Percentiles rank a stretch among this genome's conserved stretches.
These are phyloP conservation scores for Aspergillus sojae DNA, from an alignment of 2,329 filamentous ascomycete species.

Conservation along the genomic window DNA sequence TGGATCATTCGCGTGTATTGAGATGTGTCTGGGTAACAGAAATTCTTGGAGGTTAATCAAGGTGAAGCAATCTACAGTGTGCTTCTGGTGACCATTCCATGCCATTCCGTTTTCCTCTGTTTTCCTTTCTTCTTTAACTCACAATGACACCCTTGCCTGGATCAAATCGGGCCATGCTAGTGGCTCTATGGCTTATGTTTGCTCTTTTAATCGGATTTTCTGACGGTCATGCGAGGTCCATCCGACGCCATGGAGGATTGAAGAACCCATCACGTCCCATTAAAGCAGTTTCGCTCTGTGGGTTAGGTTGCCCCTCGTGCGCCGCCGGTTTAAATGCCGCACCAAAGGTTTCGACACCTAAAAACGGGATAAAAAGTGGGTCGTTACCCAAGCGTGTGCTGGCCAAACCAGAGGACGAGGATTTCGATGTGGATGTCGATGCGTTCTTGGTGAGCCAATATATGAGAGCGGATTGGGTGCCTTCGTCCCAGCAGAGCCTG, in stretches of 20 bases:
- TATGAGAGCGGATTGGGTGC: neutral
- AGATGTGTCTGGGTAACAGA: no score
- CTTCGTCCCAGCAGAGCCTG: neutral
- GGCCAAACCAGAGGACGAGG: neutral
- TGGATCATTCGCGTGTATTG: no score
- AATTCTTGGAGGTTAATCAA: neutral
- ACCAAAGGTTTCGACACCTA: neutral
- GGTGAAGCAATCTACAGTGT: neutral
- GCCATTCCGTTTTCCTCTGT: neutral
- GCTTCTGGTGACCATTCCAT: neutral
- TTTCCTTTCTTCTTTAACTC: neutral
- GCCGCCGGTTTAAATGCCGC: neutral
- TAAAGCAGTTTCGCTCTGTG: neutral
- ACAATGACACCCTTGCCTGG: neutral
- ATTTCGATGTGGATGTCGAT: neutral
- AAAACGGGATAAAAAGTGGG: neutral
- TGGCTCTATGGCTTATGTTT: neutral
- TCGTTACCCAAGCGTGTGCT: neutral
- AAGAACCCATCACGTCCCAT: neutral
- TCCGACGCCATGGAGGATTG: neutral
- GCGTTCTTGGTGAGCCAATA: neutral
- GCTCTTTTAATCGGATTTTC: neutral
- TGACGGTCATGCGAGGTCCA: neutral
- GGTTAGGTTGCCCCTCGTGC: neutral
- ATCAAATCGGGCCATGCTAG: neutral